These are phyloP conservation scores for Phlebiopsis flavidoalba DNA, from an alignment of 768 basidiomycete genomes.

Conservation along the genomic window DNA sequence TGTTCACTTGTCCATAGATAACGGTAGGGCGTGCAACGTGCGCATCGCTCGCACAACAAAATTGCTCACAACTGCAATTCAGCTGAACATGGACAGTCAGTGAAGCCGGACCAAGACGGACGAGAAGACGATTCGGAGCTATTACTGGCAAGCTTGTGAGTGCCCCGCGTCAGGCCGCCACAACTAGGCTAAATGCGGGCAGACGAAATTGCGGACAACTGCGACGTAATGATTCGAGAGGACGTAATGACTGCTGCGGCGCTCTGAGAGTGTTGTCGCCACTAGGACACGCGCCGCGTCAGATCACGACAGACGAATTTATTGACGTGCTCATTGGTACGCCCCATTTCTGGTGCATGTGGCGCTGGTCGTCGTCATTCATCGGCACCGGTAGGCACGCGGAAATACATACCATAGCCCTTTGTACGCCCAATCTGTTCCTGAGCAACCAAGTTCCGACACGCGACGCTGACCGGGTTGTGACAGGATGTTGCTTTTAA, in stretches of 20 bases:
- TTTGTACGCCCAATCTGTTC: constrained; percentile 55
- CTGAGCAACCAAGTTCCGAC: not conserved
- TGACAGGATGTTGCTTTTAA: constrained; percentile 88
- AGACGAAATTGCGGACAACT: constrained; percentile 92
- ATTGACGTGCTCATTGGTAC: constrained; percentile 95
- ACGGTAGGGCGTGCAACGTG: constrained; percentile 42
- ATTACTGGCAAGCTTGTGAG: constrained; percentile 86
- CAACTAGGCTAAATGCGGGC: not conserved
- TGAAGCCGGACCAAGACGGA: constrained; percentile 93
- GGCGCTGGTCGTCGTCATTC: not conserved
- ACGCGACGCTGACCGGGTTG: not conserved
- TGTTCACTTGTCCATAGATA: constrained; percentile 42
- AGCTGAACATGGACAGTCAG: constrained; percentile 89
- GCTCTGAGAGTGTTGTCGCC: constrained; percentile 3
- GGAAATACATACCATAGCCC: constrained; percentile 94
- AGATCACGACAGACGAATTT: constrained; percentile 96
- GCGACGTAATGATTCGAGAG: constrained; percentile 98
- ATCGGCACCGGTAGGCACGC: constrained; percentile 51
- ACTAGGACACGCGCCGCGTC: constrained; percentile 6
- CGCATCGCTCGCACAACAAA: not conserved
- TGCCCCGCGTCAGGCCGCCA: not conserved
- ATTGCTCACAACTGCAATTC: constrained; percentile 2
- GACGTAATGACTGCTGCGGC: constrained; percentile 54
- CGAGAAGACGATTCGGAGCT: constrained; percentile 88
- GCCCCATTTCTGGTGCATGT: not conserved